These are phyloP conservation scores for Colletotrichum sp. DNA, from an alignment of 2,329 filamentous ascomycete genomes.

Conservation along the genomic window DNA sequence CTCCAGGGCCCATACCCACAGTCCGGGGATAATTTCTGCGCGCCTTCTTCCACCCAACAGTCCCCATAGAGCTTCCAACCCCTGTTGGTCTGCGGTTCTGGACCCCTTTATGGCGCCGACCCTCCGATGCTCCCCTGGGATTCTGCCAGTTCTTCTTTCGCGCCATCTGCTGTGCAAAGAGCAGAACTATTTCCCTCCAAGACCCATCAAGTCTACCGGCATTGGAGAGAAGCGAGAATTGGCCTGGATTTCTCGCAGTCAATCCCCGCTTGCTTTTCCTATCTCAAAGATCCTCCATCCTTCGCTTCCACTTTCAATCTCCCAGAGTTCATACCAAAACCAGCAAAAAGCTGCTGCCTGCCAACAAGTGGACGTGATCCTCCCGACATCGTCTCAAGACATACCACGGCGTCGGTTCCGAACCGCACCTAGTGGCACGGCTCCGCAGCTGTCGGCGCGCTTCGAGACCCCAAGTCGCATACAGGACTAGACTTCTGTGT, in stretches of 20 bases:
- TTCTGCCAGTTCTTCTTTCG: neutral
- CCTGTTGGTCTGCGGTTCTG: neutral
- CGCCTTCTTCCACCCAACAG: neutral
- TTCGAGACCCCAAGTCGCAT: neutral
- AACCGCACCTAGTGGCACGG: neutral
- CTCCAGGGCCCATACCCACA: neutral
- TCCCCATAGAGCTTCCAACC: neutral
- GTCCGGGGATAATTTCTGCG: neutral
- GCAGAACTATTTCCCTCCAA: neutral
- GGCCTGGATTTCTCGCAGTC: neutral
- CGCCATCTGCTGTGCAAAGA: neutral
- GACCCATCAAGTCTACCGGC: neutral
- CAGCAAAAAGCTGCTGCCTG: neutral
- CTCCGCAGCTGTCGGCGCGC: neutral
- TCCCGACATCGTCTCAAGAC: neutral
- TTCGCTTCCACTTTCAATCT: neutral
- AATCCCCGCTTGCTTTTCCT: neutral
- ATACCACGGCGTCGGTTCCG: neutral
- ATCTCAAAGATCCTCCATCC: neutral
- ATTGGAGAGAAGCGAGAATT: neutral
- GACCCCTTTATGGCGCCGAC: neutral
- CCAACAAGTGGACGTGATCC: neutral
- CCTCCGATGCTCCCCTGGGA: neutral
- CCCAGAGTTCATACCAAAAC: neutral
- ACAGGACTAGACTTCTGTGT: neutral